Evolutionary conservation across 1,284 basidiomycete species (phyloP).

Genomic region (Chondrostereum purpureum): DNA sequence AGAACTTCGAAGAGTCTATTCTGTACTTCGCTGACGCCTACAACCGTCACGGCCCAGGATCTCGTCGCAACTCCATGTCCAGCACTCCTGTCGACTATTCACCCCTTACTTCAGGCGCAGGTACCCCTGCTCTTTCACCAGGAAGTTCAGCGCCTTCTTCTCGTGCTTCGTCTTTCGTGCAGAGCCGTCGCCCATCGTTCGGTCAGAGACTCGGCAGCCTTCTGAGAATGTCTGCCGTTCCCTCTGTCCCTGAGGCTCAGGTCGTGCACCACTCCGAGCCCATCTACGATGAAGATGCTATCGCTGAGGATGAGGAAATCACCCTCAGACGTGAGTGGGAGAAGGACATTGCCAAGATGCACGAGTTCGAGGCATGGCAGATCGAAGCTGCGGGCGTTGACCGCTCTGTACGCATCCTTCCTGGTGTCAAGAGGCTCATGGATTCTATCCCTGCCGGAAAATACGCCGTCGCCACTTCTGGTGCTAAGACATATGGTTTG

Average conservation of each 20-base stretch:
- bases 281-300: constrained; percentile 19
- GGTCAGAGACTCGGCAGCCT: constrained; percentile 39
- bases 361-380: constrained; percentile 45
- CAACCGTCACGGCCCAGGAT: constrained; percentile 36
- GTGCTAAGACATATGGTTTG: constrained; percentile 66
- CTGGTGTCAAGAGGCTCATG: constrained; percentile 67
- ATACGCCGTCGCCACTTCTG: constrained; percentile 74
- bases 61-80: constrained; percentile 19
- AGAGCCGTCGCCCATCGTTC: constrained; percentile 45
- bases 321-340: constrained; percentile 32
- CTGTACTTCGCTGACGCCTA: constrained; percentile 70
- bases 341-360: constrained; percentile 26
- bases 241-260: constrained; percentile 29
- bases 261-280: constrained; percentile 28
- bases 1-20: constrained; percentile 64
- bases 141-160: constrained; percentile 33
- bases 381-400: constrained; percentile 57
- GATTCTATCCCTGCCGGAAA: constrained; percentile 59
- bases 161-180: constrained; percentile 35
- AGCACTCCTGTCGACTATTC: constrained; percentile 17
- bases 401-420: constrained; percentile 66
- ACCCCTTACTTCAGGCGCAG: constrained; percentile 24
- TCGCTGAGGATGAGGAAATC: constrained; percentile 22
- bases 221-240: constrained; percentile 36
- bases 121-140: constrained; percentile 33